These are phyloP conservation scores for Metschnikowia hibisci DNA, from an alignment of 805 yeast species.

Conservation along the genomic window DNA sequence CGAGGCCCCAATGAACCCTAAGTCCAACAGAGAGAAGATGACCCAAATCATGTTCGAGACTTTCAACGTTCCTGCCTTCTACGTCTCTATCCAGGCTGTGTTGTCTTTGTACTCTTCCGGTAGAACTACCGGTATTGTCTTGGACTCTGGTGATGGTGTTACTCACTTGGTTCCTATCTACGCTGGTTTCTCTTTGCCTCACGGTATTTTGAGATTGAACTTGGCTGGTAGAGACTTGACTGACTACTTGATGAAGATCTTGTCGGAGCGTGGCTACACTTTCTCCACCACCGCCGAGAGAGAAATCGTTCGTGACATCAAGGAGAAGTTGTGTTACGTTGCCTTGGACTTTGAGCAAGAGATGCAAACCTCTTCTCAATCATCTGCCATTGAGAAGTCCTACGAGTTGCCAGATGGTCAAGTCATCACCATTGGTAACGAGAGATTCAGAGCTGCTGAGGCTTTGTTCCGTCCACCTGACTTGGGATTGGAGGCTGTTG, in stretches of 20 bases:
- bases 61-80: constrained; percentile 98
- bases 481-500: constrained; percentile 87
- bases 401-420: constrained; percentile 99
- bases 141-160: constrained; percentile 99
- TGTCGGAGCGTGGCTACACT: constrained; percentile 97
- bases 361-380: constrained; percentile 98
- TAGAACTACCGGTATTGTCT: constrained; percentile 99
- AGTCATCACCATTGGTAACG: constrained; percentile 99
- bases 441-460: constrained; percentile 99
- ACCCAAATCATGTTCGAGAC: constrained; percentile 99
- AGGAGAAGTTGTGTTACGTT: constrained; percentile 98
- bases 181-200: constrained; percentile 99
- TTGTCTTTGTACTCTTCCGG: constrained; percentile 98
- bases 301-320: constrained; percentile 91
- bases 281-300: constrained; percentile 99
- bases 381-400: constrained; percentile 96
- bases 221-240: constrained; percentile 99
- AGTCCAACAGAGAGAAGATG: constrained; percentile 99
- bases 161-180: constrained; percentile 99
- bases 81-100: constrained; percentile 98
- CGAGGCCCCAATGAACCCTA: constrained; percentile 99
- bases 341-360: constrained; percentile 99
- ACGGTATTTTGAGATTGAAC: constrained; percentile 97
- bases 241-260: constrained; percentile 97
- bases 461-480: constrained; percentile 98